Evolutionary conservation across 768 basidiomycete species (phyloP).

Genomic region (Leccinum broughii): DNA sequence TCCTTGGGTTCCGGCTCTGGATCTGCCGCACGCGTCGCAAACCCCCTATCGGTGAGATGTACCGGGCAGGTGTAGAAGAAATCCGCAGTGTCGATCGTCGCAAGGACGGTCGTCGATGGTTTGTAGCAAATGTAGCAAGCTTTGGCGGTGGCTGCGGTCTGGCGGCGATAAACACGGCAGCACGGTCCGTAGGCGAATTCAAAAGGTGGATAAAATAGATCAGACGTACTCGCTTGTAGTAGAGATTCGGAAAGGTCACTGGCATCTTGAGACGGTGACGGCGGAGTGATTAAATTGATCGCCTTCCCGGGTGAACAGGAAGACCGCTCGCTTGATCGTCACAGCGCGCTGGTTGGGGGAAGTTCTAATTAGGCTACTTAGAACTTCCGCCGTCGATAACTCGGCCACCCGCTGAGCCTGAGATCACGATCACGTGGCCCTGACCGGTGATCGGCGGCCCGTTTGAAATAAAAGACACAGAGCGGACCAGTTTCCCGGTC

Average conservation of each 20-base stretch:
- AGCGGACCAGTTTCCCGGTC: constrained; percentile 10
- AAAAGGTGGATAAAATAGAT: background rate
- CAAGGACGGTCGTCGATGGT: constrained; percentile 81
- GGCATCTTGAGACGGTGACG: background rate
- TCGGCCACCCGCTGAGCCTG: too few relatives aligned
- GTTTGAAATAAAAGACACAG: constrained; percentile 1
- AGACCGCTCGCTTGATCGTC: background rate
- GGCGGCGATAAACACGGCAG: constrained; percentile 2
- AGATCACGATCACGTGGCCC: constrained; percentile 4
- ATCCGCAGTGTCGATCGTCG: constrained; percentile 79
- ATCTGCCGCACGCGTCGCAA: constrained; percentile 56
- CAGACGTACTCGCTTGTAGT: constrained; percentile 83
- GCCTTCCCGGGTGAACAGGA: background rate
- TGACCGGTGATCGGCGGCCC: background rate
- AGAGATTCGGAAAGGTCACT: constrained; percentile 81
- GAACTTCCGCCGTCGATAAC: constrained; percentile 3
- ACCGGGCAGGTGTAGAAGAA: constrained; percentile 82
- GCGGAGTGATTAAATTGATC: background rate
- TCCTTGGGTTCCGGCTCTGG: constrained; percentile 39
- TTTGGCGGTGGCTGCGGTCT: constrained; percentile 79
- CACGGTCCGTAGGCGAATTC: background rate
- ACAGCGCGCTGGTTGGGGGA: too few relatives aligned
- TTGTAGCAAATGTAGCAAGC: constrained; percentile 79
- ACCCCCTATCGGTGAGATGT: constrained; percentile 82
- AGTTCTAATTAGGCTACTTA: background rate